These are phyloP conservation scores for Mycosarcoma maydis DNA, from an alignment of 1,284 basidiomycete species.

Conservation along the genomic window DNA sequence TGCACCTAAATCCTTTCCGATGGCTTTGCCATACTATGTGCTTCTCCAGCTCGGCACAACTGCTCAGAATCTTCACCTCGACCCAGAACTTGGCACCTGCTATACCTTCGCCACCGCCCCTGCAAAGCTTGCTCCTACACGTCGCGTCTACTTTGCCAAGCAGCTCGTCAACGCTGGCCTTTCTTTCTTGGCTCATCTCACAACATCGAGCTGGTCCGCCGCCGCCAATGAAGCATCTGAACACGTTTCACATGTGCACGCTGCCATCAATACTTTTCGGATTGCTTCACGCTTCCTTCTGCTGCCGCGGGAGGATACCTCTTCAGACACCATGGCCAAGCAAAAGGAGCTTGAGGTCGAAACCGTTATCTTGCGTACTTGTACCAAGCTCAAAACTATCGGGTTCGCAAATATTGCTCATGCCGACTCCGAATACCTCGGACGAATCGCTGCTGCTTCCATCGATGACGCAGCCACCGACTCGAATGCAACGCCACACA, in stretches of 20 bases:
- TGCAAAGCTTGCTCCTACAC: conserved; percentile 13
- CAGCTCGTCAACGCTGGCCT: conserved; percentile 52
- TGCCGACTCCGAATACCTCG: conserved; percentile 23
- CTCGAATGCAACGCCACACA: background rate
- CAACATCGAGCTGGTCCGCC: conserved; percentile 28
- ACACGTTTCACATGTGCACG: conserved; percentile 7
- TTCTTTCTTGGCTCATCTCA: conserved; percentile 12
- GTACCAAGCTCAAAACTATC: conserved; percentile 26
- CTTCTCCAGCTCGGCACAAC: conserved; percentile 26
- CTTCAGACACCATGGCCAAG: conserved; percentile 8
- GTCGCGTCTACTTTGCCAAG: conserved; percentile 43
- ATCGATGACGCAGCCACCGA: background rate
- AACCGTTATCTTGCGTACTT: conserved; percentile 30
- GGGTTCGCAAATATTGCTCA: conserved; percentile 12
- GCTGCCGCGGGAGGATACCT: conserved; percentile 2
- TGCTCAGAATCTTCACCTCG: conserved; percentile 16
- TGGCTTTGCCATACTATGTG: conserved; percentile 12
- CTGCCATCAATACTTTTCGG: conserved; percentile 27
- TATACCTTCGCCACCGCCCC: conserved; percentile 4
- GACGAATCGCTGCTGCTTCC: background rate
- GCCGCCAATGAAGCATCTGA: background rate
- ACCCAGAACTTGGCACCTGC: conserved; percentile 4
- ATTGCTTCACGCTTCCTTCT: conserved; percentile 34
- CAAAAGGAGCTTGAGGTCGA: conserved; percentile 47
- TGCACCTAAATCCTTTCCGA: conserved; percentile 3